Evolutionary conservation across 768 basidiomycete genomes (phyloP), one percentile per base, ranked within the genome.

Genomic region (Dictyophora rubrovolvata): DNA sequence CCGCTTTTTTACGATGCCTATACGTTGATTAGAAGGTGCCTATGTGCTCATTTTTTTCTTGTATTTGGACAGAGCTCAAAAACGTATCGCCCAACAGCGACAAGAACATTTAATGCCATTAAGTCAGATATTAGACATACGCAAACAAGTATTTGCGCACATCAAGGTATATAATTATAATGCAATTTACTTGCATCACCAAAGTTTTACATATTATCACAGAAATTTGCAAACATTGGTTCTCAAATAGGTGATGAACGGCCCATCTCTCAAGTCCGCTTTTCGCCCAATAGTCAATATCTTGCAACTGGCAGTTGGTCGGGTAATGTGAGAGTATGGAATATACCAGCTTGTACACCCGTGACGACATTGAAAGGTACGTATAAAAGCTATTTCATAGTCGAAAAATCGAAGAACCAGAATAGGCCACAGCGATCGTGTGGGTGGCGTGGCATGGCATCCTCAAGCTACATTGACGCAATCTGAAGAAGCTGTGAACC

Each of bases 241-340:
- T 97, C 96, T 0, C 95, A 98, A 78, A 93, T 98, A 64, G 96
- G 93, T 56, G 96, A 97, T 70, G 93, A 96, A 64, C 81, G 96
- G 48, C 93, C 96, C 0, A 83, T 98, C 63, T 87, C 93, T 1
- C 86, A 89, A 73, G 90, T 97, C 28, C 87, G 96, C 42, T 98
- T 98, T 70, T 83, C 95, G 2, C 96, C 96, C 8, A 89, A 97
- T 69, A 88, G 87, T 69, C 73, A 89, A 66, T 78, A 88, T 60
- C 80, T 97, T 52, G 89, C 93, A 4, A 95, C 95, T 1, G 93
- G 89, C 11, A 93, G 91, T 64, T 99, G 96, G 96, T 90, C 94
- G 28, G 96, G 96, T 18, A 84, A 85, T 48, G 85, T 93, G 20
- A 98, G 93, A 73, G 67, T 98, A 17, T 99, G 96, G 96, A 90